Evolutionary conservation across 257 asterid genomes (phyloP).

Genomic region (Scutellaria baicalensis): DNA sequence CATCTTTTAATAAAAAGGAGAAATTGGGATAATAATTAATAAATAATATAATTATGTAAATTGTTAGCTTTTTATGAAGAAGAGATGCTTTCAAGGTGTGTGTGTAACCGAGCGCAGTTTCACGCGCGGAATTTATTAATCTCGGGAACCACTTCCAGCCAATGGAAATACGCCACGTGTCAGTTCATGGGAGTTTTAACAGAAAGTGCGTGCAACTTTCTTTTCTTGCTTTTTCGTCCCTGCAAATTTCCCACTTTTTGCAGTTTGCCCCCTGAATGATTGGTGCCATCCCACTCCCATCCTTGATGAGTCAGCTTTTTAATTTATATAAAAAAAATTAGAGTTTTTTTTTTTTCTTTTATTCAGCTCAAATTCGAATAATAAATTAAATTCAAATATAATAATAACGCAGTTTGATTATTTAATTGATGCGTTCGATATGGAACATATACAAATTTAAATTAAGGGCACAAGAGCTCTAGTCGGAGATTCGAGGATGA

Average conservation of each 20-base stretch:
- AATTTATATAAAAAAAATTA: neutral
- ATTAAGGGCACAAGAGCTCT: no score
- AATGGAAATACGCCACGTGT: constrained; percentile 10
- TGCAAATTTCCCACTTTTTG: constrained; percentile 14
- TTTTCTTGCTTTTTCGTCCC: constrained; percentile 13
- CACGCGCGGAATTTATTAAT: constrained; percentile 27
- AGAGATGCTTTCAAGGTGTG: constrained; percentile 48
- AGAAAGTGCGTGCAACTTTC: constrained; percentile 13
- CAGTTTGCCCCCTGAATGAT: constrained; percentile 33
- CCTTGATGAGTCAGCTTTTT: constrained; percentile 2
- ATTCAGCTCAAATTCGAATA: no score
- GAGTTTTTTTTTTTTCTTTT: no score
- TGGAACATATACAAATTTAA: no score
- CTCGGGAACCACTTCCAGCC: neutral
- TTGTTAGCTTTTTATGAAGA: constrained; percentile 37
- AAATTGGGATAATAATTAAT: neutral
- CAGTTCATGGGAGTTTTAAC: neutral
- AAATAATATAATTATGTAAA: constrained; percentile 5
- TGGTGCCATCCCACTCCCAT: constrained; percentile 40
- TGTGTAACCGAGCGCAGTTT: constrained; percentile 6
- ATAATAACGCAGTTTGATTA: no score
- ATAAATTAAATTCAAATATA: no score
- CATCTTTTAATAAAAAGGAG: constrained; percentile 32
- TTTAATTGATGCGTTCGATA: no score
- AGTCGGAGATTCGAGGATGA: no score